Conservation (phyloP, 176 grass and related monocot species). For the Saccharum officinarum region DNA sequence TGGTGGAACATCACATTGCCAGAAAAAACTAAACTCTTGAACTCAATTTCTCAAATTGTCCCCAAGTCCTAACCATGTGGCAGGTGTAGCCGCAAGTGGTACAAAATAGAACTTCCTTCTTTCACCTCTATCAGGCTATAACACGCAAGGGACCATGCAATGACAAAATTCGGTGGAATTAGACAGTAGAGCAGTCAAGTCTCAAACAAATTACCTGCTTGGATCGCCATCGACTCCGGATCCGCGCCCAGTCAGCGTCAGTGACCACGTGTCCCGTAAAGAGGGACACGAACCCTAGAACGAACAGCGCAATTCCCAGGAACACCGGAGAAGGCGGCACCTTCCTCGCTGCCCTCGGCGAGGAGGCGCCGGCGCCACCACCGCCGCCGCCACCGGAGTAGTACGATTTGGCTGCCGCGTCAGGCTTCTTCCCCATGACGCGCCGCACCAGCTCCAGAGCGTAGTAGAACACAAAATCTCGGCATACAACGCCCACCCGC, state of each 20-base stretch:
- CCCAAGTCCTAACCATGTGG: neutral
- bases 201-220: constrained; percentile 49
- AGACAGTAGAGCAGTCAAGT: neutral
- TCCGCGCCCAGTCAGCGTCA: constrained; percentile 78
- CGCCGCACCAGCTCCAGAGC: neutral
- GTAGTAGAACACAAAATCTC: neutral
- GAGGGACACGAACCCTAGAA: constrained; percentile 74
- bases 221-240: constrained; percentile 59
- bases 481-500: neutral
- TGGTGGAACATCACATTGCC: neutral
- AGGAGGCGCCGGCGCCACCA: constrained; percentile 3
- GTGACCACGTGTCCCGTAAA: constrained; percentile 82
- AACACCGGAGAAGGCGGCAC: constrained; percentile 47
- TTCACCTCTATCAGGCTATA: neutral
- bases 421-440: constrained; percentile 49
- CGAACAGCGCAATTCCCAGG: constrained; percentile 61
- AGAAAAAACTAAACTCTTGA: constrained; percentile 3
- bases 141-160: neutral
- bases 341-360: constrained; percentile 38
- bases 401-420: constrained; percentile 30
- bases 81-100: neutral
- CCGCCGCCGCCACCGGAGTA: constrained; percentile 12
- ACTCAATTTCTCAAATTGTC: neutral
- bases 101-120: neutral
- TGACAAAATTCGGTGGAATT: neutral